Conservation (phyloP, 139 green algal genomes). For the Diplosphaera chodatii region DNA sequence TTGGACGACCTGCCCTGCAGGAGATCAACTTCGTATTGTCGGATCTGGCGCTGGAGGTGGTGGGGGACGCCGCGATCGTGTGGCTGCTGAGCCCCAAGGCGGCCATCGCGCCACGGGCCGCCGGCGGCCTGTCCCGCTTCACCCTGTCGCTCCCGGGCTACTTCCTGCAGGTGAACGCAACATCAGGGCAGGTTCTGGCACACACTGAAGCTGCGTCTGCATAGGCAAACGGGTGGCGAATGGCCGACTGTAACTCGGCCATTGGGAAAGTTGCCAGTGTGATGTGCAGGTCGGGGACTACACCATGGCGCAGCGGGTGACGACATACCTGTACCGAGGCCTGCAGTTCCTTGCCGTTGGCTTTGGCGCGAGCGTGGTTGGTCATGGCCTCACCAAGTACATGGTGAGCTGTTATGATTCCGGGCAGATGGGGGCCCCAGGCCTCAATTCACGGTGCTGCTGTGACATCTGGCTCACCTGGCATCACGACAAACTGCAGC, state of each 20-base stretch:
- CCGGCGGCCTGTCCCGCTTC: neutral
- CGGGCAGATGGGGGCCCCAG: too few species aligned
- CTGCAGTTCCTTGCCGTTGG: slow-evolving; percentile 21
- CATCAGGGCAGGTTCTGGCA: too few species aligned
- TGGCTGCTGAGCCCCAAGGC: slow-evolving; percentile 22
- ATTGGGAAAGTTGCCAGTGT: too few species aligned
- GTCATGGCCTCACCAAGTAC: slow-evolving; percentile 20
- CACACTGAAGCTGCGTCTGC: too few species aligned
- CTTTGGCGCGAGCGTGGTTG: slow-evolving; percentile 11
- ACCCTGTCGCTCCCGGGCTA: slow-evolving; percentile 15
- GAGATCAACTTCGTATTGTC: slow-evolving; percentile 25
- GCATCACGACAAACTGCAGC: too few species aligned
- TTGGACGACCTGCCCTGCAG: too few species aligned
- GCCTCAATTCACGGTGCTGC: too few species aligned
- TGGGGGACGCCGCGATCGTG: slow-evolving; percentile 27
- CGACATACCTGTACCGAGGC: neutral
- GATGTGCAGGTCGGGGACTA: slow-evolving; percentile 11
- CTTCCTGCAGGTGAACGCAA: slow-evolving; percentile 23
- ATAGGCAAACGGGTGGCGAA: too few species aligned
- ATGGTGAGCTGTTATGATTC: neutral
- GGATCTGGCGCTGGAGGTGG: slow-evolving; percentile 23
- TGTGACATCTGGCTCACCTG: too few species aligned
- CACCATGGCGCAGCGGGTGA: slow-evolving; percentile 4
- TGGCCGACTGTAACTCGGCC: too few species aligned
- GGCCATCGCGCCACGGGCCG: slow-evolving; percentile 7